Conservation (phyloP, 2,329 filamentous ascomycete genomes). For the Diaporthe sp. region DNA sequence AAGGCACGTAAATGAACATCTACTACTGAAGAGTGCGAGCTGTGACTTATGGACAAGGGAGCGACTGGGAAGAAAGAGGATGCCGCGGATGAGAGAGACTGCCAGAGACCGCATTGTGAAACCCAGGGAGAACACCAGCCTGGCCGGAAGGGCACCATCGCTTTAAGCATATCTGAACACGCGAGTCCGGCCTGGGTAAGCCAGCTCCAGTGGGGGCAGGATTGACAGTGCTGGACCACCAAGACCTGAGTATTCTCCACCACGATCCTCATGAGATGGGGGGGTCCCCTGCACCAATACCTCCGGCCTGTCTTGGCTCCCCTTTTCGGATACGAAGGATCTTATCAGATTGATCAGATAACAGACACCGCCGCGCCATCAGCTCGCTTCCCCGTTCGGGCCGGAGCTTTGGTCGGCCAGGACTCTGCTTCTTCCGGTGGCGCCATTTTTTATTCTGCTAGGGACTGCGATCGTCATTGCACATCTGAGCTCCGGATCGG, state of each 20-base stretch:
- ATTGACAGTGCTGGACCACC: neutral
- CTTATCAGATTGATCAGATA: conserved; percentile 39
- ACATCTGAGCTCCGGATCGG: neutral
- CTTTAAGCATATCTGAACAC: conserved; percentile 19
- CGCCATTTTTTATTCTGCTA: neutral
- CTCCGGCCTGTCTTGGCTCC: neutral
- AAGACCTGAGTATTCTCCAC: neutral
- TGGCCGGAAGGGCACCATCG: neutral
- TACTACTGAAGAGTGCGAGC: neutral
- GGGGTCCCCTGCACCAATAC: conserved; percentile 3
- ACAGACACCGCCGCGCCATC: conserved; percentile 36
- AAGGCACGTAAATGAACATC: neutral
- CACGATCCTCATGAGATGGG: neutral
- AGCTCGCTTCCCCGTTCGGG: conserved; percentile 4
- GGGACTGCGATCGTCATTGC: neutral
- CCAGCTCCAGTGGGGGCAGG: neutral
- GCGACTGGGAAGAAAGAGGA: neutral
- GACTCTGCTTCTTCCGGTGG: neutral
- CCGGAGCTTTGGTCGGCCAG: neutral
- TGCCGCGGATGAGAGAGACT: neutral
- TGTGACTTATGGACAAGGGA: conserved; percentile 11
- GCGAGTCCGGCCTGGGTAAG: neutral
- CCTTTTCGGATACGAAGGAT: conserved; percentile 26
- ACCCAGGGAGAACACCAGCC: neutral
- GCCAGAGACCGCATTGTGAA: neutral